Conservation (phyloP, 1,284 basidiomycete genomes). For the Gymnopus androsaceus region DNA sequence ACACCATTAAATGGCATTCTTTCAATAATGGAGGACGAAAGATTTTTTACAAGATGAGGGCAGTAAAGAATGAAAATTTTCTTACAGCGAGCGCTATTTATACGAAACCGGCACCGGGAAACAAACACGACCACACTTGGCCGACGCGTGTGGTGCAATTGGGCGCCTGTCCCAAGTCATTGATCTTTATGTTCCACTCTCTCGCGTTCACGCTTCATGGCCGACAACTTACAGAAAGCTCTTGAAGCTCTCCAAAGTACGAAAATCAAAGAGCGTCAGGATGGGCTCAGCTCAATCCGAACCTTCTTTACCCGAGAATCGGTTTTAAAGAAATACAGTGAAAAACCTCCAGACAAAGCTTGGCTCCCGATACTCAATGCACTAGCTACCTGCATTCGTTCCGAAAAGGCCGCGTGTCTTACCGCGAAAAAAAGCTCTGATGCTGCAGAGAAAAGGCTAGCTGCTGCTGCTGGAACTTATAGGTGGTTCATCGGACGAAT, state of each 20-base stretch:
- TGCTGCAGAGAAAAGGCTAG: conserved; percentile 57
- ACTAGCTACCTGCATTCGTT: conserved; percentile 65
- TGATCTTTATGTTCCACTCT: too few species aligned
- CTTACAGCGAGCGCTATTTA: too few species aligned
- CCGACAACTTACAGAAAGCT: conserved; percentile 30
- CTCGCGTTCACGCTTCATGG: conserved; percentile 6
- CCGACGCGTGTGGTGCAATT: too few species aligned
- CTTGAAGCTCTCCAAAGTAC: conserved; percentile 57
- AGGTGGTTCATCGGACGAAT: conserved; percentile 72
- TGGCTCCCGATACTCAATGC: conserved; percentile 79
- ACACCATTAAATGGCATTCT: too few species aligned
- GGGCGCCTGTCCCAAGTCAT: too few species aligned
- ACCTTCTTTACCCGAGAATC: conserved; percentile 59
- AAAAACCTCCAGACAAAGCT: conserved; percentile 34
- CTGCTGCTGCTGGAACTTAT: conserved; percentile 62
- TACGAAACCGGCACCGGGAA: too few species aligned
- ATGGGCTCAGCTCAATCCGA: conserved; percentile 62
- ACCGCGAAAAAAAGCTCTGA: conserved; percentile 43
- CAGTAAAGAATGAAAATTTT: too few species aligned
- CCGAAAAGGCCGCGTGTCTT: conserved; percentile 58
- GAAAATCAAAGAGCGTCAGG: conserved; percentile 73
- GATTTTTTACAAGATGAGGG: too few species aligned
- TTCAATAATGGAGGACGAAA: too few species aligned
- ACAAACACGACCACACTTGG: too few species aligned
- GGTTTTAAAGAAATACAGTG: conserved; percentile 55